These are phyloP conservation scores for Allium sativum DNA, from an alignment of 106 monocot species.

Conservation along the genomic window DNA sequence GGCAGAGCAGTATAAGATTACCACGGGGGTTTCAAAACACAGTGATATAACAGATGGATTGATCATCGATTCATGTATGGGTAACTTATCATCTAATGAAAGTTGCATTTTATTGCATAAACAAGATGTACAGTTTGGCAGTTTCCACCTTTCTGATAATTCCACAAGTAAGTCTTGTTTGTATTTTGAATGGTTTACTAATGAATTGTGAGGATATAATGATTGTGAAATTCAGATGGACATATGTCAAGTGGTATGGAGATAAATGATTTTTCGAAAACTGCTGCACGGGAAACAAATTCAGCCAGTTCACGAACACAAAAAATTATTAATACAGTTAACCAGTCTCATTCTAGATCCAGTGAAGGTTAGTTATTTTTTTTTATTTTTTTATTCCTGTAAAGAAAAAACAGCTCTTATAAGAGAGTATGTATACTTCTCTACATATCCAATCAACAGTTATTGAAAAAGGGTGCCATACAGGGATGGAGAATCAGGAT, in stretches of 20 bases:
- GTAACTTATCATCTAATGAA: background rate
- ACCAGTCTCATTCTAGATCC: slow-evolving; percentile 23
- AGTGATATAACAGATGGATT: slow-evolving; percentile 1
- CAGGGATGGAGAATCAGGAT: slow-evolving; percentile 14
- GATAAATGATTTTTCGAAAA: slow-evolving; percentile 22
- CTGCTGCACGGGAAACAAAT: slow-evolving; percentile 13
- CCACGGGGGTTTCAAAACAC: slow-evolving; percentile 5
- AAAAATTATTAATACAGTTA: slow-evolving; percentile 31
- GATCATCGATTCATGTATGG: slow-evolving; percentile 11
- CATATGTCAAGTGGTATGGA: slow-evolving; percentile 5
- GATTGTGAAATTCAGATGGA: slow-evolving; percentile 9
- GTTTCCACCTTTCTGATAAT: slow-evolving; percentile 34
- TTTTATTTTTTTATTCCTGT: background rate
- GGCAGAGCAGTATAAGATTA: slow-evolving; percentile 44
- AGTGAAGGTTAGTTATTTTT: slow-evolving; percentile 33
- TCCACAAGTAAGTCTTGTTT: slow-evolving; percentile 2
- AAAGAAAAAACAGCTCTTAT: no score
- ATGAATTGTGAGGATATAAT: slow-evolving; percentile 5
- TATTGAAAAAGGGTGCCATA: no score
- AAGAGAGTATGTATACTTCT: no score
- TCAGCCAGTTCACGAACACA: slow-evolving; percentile 19
- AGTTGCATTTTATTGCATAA: slow-evolving; percentile 11
- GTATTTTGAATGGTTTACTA: slow-evolving; percentile 1
- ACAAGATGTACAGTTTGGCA: slow-evolving; percentile 52
- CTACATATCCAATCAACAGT: no score